Evolutionary conservation across 2,329 filamentous ascomycete species (phyloP).

Genomic region (Chrysoporthe cubensis): DNA sequence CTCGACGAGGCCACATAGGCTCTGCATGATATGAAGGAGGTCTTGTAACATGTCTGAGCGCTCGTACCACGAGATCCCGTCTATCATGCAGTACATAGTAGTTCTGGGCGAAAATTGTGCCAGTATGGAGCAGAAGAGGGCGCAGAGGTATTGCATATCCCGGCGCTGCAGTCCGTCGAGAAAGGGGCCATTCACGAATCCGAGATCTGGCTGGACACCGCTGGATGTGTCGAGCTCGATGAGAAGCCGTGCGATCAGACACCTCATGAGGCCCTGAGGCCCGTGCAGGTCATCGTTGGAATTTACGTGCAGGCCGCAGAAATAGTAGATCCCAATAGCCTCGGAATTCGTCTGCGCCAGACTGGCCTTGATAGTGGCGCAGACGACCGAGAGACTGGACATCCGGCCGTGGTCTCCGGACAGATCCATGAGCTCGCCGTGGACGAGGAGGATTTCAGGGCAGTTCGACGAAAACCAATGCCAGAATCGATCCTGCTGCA

Average conservation of each 20-base stretch:
- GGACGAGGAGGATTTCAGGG: background rate
- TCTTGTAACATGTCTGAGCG: background rate
- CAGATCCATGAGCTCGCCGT: background rate
- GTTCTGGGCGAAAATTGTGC: background rate
- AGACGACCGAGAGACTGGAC: constrained; percentile 12
- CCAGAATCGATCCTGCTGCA: background rate
- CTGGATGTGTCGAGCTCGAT: background rate
- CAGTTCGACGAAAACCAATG: background rate
- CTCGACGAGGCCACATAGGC: background rate
- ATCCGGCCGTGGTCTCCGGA: background rate
- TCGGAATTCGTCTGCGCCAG: background rate
- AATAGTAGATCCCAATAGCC: constrained; percentile 11
- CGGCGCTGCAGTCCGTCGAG: background rate
- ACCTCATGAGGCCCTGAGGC: constrained; percentile 5
- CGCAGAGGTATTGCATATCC: background rate
- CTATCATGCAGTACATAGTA: constrained; percentile 12
- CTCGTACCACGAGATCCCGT: constrained; percentile 15
- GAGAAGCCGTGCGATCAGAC: constrained; percentile 7
- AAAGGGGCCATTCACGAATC: background rate
- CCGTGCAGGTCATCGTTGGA: background rate
- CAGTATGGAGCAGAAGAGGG: background rate
- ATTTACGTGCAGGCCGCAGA: constrained; percentile 14
- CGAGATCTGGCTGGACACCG: background rate
- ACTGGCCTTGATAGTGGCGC: constrained; percentile 3
- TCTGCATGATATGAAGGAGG: background rate